Evolutionary conservation across 1,139 yeast species (phyloP), one percentile per base, ranked within the genome.

Genomic region (Pneumocystis carinii): DNA sequence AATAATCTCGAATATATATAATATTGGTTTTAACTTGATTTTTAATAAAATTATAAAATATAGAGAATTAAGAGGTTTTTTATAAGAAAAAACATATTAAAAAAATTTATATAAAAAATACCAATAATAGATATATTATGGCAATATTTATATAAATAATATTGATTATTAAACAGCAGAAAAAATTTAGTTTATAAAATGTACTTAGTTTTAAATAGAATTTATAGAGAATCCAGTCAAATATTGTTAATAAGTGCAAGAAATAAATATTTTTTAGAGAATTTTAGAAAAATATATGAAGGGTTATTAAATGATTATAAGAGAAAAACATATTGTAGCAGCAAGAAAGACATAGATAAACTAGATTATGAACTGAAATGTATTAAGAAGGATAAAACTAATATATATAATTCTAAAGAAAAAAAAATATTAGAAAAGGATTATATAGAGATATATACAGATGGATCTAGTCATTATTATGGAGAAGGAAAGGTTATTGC

Each of bases 391-490:
- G 35, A 32, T 3, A 29, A 29, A 1, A 32, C 7, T 7, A 32
- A 32, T 32, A 32, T 32, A 32, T 7, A 4, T 32, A 32, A 39
- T 39, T n/a, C 15, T n/a, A 6, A 17, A 5, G 3, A n/a, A 58
- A 36, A 15, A 24, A 24, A 12, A 32, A 32, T 4, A 32, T 32
- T 4, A 32, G 17, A 27, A 15, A 36, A 35, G 7, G 55, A 56
- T n/a, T 38, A 62, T 10, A 59, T 56, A 29, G 62, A 61, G 3
- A 74, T 86, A 1, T 87, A 80, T 69, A 84, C 87, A 19, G 95
- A 87, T 72, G 95, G 96, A 0, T 86, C 92, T 1, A 77, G 84
- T 0, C 72, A 81, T 55, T 78, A 79, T 7, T 83, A 84, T 67
- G 87, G 87, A 1, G 72, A 71, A 35, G 62, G 65, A 0, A 70